Evolutionary conservation across 2,329 filamentous ascomycete genomes (phyloP), one percentile per base, ranked within the genome.

Genomic region (Aspergillus cejpii): DNA sequence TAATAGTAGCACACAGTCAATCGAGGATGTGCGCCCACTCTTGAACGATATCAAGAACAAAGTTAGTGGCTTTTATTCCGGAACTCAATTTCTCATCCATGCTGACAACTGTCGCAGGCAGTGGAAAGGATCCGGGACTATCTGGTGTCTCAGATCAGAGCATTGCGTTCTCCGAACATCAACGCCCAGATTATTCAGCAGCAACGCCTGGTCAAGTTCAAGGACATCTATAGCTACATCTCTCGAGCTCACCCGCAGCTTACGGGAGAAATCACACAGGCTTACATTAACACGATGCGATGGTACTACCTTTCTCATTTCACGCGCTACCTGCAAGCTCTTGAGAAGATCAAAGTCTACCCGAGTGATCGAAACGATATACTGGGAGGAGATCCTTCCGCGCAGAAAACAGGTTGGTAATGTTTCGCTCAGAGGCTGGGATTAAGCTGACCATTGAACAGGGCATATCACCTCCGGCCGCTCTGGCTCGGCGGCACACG

Each of bases 301-400:
- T 98, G 92, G 92, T 98, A 98, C 62, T 97, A 97, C 63, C 71
- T 85, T 42, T 92, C 85, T 53, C 87, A 96, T 64, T 98, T 98
- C 62, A 82, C 80, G 3, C 83, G 91, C 26, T 98, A 98, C 65
- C 81, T 85, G 52, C 82, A 83, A 56, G 83, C 92, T 0, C 74
- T 98, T 5, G 83, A 85, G 44, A 94, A 88, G 64, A 76, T 98
- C 48, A 91, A 86, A 59, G 67, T 97, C 2, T 89, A 96, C 60
- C 67, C 76, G 3, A 75, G 94, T 47, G 91, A 96, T 60, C 89
- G 84, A 61, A 83, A 84, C 53, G 89, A 96, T 60, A 78, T 88
- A 0, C 73, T 98, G 3, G 89, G 86, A 11, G 80, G 87, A 48
- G 90, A 96, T 47, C 81, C 89, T 43, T 75, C 74, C 10, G 76